Conservation (phyloP, 306 rosid species). For the Cicer judaicum region DNA sequence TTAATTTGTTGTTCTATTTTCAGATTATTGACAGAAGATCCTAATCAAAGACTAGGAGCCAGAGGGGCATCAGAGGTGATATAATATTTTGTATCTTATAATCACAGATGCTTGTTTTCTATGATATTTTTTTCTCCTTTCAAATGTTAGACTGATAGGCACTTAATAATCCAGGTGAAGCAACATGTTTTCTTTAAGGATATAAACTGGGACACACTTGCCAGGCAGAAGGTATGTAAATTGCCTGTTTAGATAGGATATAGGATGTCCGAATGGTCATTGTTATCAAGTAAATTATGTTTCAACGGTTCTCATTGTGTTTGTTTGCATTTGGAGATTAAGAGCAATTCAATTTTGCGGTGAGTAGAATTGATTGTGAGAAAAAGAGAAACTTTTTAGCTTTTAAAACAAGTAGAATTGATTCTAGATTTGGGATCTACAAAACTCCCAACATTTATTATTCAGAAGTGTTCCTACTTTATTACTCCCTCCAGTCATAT, state of each 20-base stretch:
- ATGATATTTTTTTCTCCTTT: conserved; percentile 13
- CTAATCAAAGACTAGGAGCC: conserved; percentile 95
- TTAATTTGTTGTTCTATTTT: conserved; percentile 38
- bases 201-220: conserved; percentile 98
- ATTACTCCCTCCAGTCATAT: too few species aligned
- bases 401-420: not conserved
- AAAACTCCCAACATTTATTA: not conserved
- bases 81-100: conserved; percentile 42
- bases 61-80: conserved; percentile 93
- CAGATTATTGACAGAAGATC: conserved; percentile 95
- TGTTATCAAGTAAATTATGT: conserved; percentile 10
- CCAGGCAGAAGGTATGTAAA: conserved; percentile 87
- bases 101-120: conserved; percentile 24
- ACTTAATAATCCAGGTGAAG: conserved; percentile 74
- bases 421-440: not conserved
- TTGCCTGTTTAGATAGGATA: not conserved
- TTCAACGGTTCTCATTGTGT: not conserved
- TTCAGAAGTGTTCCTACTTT: too few species aligned
- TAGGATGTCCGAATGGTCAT: not conserved
- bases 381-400: not conserved
- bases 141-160: conserved; percentile 38
- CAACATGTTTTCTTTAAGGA: conserved; percentile 92
- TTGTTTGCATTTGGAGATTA: not conserved
- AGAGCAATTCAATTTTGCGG: not conserved
- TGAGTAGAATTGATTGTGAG: conserved; percentile 6